phyloP scores from a whole-genome alignment of 768 basidiomycete genomes.

The Tylopilus subfusipes region DNA sequence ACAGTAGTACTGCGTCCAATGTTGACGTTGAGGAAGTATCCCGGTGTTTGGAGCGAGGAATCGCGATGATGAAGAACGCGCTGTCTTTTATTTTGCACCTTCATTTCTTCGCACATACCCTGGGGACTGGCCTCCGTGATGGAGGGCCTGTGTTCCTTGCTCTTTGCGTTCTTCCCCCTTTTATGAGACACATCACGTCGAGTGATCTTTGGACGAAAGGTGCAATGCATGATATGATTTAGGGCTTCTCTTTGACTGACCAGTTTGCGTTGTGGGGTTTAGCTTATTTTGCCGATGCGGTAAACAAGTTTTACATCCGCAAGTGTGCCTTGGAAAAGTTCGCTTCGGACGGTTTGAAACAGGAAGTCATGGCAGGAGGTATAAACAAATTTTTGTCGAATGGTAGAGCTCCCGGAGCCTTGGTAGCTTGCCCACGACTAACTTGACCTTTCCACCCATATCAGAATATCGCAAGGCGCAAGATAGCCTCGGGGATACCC shows the following conservation, averaged over 20 bases:
- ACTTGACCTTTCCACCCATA: background rate
- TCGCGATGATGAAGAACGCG: constrained; percentile 5
- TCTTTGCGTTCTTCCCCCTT: constrained; percentile 17
- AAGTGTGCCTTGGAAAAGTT: constrained; percentile 21
- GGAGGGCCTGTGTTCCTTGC: constrained; percentile 22
- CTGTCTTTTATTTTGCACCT: constrained; percentile 24
- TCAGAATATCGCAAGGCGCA: constrained; percentile 21
- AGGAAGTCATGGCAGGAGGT: constrained; percentile 26
- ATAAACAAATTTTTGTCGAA: constrained; percentile 8
- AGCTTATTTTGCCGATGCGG: constrained; percentile 20
- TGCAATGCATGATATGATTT: background rate
- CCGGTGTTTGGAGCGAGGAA: constrained; percentile 7
- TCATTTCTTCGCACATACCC: constrained; percentile 17
- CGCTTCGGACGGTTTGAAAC: constrained; percentile 3
- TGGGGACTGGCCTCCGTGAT: constrained; percentile 12
- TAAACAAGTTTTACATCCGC: constrained; percentile 20
- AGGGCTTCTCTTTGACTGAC: background rate
- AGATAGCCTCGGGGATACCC: constrained; percentile 16
- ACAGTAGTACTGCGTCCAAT: background rate
- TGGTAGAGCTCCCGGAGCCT: constrained; percentile 5
- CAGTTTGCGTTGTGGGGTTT: background rate
- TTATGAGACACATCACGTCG: background rate
- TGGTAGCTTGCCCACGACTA: background rate
- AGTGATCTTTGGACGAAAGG: constrained; percentile 22
- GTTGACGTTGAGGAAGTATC: constrained; percentile 1